phyloP scores from a whole-genome alignment of 768 basidiomycete genomes.

The Favolaschia claudopus region DNA sequence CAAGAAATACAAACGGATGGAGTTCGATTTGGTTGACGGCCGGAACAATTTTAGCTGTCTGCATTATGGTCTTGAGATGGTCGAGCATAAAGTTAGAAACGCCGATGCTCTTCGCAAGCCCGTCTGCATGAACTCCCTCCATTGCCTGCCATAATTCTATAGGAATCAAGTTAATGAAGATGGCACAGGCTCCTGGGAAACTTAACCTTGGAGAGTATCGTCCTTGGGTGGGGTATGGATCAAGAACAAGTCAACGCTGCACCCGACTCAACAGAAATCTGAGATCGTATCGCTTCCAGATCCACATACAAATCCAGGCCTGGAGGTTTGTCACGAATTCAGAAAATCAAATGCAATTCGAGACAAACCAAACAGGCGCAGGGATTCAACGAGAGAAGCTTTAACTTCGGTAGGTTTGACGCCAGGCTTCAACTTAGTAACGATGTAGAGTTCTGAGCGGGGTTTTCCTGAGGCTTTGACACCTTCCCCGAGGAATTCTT shows the following conservation, averaged over 20 bases:
- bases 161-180: too few relatives aligned
- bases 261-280: not conserved
- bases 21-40: slow-evolving; percentile 80
- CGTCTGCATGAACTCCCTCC: slow-evolving; percentile 60
- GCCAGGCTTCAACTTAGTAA: slow-evolving; percentile 61
- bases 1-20: slow-evolving; percentile 59
- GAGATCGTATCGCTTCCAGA: not conserved
- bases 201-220: slow-evolving; percentile 54
- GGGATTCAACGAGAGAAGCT: slow-evolving; percentile 55
- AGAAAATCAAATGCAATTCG: not conserved
- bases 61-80: slow-evolving; percentile 60
- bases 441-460: slow-evolving; percentile 65
- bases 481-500: slow-evolving; percentile 58
- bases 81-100: slow-evolving; percentile 72
- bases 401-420: slow-evolving; percentile 48
- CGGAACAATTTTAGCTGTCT: slow-evolving; percentile 59
- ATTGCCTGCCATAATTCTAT: slow-evolving; percentile 68
- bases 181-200: too few relatives aligned
- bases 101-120: slow-evolving; percentile 65
- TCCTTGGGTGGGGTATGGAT: slow-evolving; percentile 57
- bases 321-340: not conserved
- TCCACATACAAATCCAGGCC: slow-evolving; percentile 44
- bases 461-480: slow-evolving; percentile 58
- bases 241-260: slow-evolving; percentile 65
- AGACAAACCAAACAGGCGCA: slow-evolving; percentile 53